These are phyloP conservation scores for Helicostylum pulchrum DNA, from an alignment of 192 early-diverging fungal species.

Conservation along the genomic window DNA sequence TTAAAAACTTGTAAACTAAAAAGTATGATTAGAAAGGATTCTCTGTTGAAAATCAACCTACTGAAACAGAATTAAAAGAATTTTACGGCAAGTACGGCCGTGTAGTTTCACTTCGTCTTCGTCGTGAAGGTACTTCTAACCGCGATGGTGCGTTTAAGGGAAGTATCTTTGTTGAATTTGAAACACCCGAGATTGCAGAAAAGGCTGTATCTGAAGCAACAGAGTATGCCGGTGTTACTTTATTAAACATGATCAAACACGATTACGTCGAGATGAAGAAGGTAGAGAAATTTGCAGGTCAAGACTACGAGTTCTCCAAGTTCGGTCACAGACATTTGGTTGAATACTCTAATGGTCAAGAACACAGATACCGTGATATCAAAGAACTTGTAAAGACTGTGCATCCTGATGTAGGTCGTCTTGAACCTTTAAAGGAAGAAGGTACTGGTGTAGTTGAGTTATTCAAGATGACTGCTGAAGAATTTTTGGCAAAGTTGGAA, in stretches of 20 bases:
- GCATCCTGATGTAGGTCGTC: slow-evolving; percentile 5
- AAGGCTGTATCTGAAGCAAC: slow-evolving; percentile 4
- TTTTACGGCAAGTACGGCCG: slow-evolving; percentile 25
- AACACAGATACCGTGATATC: slow-evolving; percentile 9
- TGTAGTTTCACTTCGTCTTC: slow-evolving; percentile 11
- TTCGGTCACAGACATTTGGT: slow-evolving; percentile 14
- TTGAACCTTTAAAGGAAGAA: not conserved
- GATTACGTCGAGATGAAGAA: slow-evolving; percentile 28
- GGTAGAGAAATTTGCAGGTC: slow-evolving; percentile 19
- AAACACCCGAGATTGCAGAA: slow-evolving; percentile 8
- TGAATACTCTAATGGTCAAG: slow-evolving; percentile 19
- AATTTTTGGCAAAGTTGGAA: slow-evolving; percentile 19
- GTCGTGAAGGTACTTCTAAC: not conserved
- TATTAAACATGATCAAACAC: slow-evolving; percentile 12
- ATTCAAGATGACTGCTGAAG: slow-evolving; percentile 23
- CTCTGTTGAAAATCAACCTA: slow-evolving; percentile 9
- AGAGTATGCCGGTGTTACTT: not conserved
- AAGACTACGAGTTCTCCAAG: not conserved
- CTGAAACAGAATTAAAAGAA: slow-evolving; percentile 7
- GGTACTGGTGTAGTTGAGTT: slow-evolving; percentile 30
- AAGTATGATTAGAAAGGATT: slow-evolving; percentile 30
- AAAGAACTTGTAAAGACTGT: not conserved
- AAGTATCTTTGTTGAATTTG: slow-evolving; percentile 34
- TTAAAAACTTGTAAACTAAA: not conserved
- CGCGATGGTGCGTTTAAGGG: slow-evolving; percentile 19